phyloP scores from a whole-genome alignment of 148 eudicot species.

The Amaranthus cruentus region DNA sequence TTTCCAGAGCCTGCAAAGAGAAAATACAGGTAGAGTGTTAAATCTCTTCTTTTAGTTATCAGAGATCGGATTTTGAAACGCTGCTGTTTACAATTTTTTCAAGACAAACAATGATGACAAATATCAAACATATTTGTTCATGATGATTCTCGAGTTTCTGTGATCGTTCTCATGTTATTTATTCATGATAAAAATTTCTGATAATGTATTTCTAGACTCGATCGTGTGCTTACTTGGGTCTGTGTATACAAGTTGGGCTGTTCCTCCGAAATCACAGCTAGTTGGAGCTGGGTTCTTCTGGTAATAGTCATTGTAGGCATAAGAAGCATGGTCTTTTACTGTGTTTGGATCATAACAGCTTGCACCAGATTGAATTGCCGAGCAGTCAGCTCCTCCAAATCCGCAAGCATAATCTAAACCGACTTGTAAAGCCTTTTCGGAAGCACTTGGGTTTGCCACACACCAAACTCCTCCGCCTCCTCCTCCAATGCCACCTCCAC shows the following conservation, averaged over 20 bases:
- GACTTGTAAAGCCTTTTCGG: constrained; percentile 75
- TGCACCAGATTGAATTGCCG: constrained; percentile 69
- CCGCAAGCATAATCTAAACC: constrained; percentile 97
- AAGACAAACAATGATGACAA: neutral
- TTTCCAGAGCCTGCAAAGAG: constrained; percentile 67
- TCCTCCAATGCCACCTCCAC: neutral
- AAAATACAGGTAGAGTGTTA: constrained; percentile 6
- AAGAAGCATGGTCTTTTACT: constrained; percentile 74
- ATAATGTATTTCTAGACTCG: neutral
- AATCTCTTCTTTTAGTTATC: neutral
- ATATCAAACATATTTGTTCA: neutral
- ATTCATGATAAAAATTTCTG: neutral
- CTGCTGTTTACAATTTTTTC: neutral
- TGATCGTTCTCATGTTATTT: neutral
- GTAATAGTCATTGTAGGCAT: constrained; percentile 83
- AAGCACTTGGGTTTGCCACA: constrained; percentile 66
- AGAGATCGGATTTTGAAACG: neutral
- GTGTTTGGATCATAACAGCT: constrained; percentile 71
- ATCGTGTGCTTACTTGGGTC: constrained; percentile 74
- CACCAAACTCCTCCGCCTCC: constrained; percentile 80
- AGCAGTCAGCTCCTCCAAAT: constrained; percentile 91
- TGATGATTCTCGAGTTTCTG: neutral
- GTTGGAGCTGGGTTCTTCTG: constrained; percentile 91
- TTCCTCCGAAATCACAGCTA: constrained; percentile 88
- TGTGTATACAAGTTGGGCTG: constrained; percentile 60